Percentiles rank a stretch among this genome's conserved stretches.
These are phyloP conservation scores for Leptographium wingfieldii DNA, from an alignment of 2,329 filamentous ascomycete genomes.

Conservation along the genomic window DNA sequence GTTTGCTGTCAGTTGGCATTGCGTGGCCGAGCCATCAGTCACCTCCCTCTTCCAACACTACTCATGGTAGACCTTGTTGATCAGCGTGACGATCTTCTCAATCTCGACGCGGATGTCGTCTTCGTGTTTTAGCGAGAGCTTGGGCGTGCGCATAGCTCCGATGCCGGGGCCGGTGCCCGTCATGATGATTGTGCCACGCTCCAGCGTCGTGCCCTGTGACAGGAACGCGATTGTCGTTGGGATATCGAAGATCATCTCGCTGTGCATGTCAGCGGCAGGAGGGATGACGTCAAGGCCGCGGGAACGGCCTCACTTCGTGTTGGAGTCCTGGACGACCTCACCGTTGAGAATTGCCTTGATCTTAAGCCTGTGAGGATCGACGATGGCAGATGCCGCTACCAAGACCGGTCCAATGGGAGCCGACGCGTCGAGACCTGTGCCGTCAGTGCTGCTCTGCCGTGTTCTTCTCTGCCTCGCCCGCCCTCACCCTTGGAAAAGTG, in stretches of 20 bases:
- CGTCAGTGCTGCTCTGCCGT: neutral
- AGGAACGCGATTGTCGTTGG: slow-evolving; percentile 22
- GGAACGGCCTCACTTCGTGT: slow-evolving; percentile 14
- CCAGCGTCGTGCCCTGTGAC: slow-evolving; percentile 24
- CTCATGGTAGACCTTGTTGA: slow-evolving; percentile 25
- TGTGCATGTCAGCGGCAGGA: neutral
- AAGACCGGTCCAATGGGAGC: slow-evolving; percentile 25
- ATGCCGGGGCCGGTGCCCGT: slow-evolving; percentile 30
- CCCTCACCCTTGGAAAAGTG: slow-evolving; percentile 24
- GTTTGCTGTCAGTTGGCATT: too few species aligned
- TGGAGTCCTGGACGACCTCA: slow-evolving; percentile 23
- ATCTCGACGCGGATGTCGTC: slow-evolving; percentile 24
- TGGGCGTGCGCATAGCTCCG: slow-evolving; percentile 25
- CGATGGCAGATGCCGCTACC: slow-evolving; percentile 18
- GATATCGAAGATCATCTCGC: slow-evolving; percentile 27
- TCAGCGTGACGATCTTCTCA: slow-evolving; percentile 22
- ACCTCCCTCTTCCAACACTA: neutral
- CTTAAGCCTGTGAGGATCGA: slow-evolving; percentile 19
- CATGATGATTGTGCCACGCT: slow-evolving; percentile 25
- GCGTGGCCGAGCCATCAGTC: too few species aligned
- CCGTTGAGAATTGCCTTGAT: slow-evolving; percentile 24
- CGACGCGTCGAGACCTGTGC: slow-evolving; percentile 21
- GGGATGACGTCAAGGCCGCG: neutral
- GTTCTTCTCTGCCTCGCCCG: too few species aligned
- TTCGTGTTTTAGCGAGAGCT: slow-evolving; percentile 10